These are phyloP conservation scores for Neonectria hederae DNA, from an alignment of 2,329 filamentous ascomycete species.

Conservation along the genomic window DNA sequence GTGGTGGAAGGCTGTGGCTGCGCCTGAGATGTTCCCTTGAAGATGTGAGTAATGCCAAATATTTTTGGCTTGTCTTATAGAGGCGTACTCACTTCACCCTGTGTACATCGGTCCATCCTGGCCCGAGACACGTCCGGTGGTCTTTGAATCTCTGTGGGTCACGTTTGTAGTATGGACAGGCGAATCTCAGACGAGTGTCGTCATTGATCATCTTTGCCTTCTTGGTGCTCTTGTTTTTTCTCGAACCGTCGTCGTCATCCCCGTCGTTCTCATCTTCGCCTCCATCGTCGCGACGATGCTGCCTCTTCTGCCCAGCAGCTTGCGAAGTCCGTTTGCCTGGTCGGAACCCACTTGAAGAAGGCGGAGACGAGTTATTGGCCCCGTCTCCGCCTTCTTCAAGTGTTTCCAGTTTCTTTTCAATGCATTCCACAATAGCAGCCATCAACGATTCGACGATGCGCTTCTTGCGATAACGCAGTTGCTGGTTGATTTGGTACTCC, in stretches of 20 bases:
- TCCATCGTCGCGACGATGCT: conserved; percentile 24
- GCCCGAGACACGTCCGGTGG: conserved; percentile 37
- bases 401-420: conserved; percentile 25
- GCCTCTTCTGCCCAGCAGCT: conserved; percentile 32
- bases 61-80: background rate
- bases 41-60: background rate
- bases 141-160: conserved; percentile 42
- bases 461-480: conserved; percentile 27
- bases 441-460: conserved; percentile 24
- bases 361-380: conserved; percentile 20
- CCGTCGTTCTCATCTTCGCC: conserved; percentile 43
- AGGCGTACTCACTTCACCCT: conserved; percentile 38
- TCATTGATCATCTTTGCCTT: conserved; percentile 48
- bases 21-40: conserved; percentile 40
- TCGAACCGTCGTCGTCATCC: conserved; percentile 42
- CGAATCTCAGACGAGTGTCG: conserved; percentile 43
- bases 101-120: conserved; percentile 36
- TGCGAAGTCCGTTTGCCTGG: conserved; percentile 18
- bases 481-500: conserved; percentile 22
- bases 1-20: conserved; percentile 29
- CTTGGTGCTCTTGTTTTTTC: conserved; percentile 48
- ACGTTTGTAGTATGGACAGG: conserved; percentile 50
- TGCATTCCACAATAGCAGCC: conserved; percentile 22
- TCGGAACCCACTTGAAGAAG: conserved; percentile 33
- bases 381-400: conserved; percentile 30